Percentiles rank a stretch among this genome's conserved stretches.
Conservation (phyloP, 2,329 filamentous ascomycete species). For the Cordyceps javanica region DNA sequence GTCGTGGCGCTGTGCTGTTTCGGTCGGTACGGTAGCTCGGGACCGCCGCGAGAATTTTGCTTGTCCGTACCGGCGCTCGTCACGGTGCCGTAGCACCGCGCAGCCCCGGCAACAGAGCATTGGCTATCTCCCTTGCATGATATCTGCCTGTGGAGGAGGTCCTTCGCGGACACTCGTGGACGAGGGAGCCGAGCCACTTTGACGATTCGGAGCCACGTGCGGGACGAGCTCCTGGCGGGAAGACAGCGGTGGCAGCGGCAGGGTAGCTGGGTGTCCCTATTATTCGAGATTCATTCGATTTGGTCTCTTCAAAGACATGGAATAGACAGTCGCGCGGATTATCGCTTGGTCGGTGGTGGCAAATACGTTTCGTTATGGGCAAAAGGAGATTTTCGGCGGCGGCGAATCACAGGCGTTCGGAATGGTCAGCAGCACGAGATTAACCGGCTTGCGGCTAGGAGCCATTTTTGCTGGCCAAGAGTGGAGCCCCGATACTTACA, state of each 20-base stretch:
- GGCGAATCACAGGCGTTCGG: background rate
- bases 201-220: slow-evolving; percentile 14
- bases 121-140: slow-evolving; percentile 37
- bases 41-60: slow-evolving; percentile 9
- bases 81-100: slow-evolving; percentile 26
- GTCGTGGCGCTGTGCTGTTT: slow-evolving; percentile 9
- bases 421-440: slow-evolving; percentile 11
- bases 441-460: background rate
- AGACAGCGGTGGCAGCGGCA: background rate
- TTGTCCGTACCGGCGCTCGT: slow-evolving; percentile 19
- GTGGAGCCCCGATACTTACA: slow-evolving; percentile 9
- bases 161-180: slow-evolving; percentile 39
- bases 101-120: slow-evolving; percentile 29
- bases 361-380: background rate
- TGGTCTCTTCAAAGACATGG: background rate
- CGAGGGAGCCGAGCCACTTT: slow-evolving; percentile 32
- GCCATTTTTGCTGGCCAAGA: background rate
- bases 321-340: background rate
- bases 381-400: slow-evolving; percentile 4
- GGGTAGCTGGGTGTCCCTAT: background rate
- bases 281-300: background rate
- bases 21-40: slow-evolving; percentile 8
- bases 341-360: background rate
- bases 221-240: slow-evolving; percentile 8
- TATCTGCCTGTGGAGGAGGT: slow-evolving; percentile 28